Evolutionary conservation across 495 filamentous ascomycete species (phyloP), one percentile per base, ranked within the genome.

Genomic region (Cladorrhinum samala): DNA sequence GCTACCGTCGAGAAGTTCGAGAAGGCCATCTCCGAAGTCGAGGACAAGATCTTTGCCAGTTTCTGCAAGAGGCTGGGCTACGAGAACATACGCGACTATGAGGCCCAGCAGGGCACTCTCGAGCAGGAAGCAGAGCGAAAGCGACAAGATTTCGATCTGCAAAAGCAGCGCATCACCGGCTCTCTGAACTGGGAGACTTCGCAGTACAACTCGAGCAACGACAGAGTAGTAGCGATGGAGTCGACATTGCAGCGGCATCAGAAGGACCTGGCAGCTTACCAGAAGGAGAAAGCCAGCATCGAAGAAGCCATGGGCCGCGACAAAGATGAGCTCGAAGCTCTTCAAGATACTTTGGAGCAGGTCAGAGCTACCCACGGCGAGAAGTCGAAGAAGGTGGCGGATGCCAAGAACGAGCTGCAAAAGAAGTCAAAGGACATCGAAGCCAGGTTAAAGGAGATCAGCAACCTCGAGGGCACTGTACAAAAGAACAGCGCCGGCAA

Each of bases 61-160:
- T 99, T 97, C 74, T 97, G 94, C 73, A 80, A 83, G 61, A 83
- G 88, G 24, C 77, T 96, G 16, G 88, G 89, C 0, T 97, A 93
- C 66, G 78, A 84, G 17, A 85, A 90, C 60, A 95, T 99, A 57
- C 88, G 92, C 18, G 85, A 86, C 33, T 99, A 97, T 61, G 89
- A 96, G 67, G 85, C 84, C 6, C 91, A 94, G 53, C 93, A 97
- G 66, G 93, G 93, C 30, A 88, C 84, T 13, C 65, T 92, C 45
- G 91, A 97, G 61, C 87, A 95, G 67, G 91, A 97, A 61, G 85
- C 83, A 37, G 83, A 85, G 2, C 83, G 91, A 67, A 93, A 91
- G 71, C 88, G 87, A 51, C 81, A 89, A 19, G 85, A 89, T 53
- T 97, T 95, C 60, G 85, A 81, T 21, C 82, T 83, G 13, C 93